phyloP scores from a whole-genome alignment of 2,329 filamentous ascomycete species.

The Fusarium brevicatenulatum region DNA sequence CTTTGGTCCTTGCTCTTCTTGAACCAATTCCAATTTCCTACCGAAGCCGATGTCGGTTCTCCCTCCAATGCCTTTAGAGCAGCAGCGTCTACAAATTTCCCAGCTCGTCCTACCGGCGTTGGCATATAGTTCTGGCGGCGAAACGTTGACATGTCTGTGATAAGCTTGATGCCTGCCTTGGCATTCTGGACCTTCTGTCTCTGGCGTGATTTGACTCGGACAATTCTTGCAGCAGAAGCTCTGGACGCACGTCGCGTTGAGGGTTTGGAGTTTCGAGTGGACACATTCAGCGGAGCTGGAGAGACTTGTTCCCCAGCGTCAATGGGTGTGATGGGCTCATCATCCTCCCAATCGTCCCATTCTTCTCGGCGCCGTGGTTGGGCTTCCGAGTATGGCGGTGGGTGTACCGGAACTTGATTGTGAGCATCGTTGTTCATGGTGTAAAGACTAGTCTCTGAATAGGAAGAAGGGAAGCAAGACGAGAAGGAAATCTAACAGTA shows the following conservation, averaged over 20 bases:
- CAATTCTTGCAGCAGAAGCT: slow-evolving; percentile 54
- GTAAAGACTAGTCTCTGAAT: slow-evolving; percentile 12
- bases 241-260: slow-evolving; percentile 46
- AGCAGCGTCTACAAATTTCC: slow-evolving; percentile 67
- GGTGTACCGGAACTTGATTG: slow-evolving; percentile 18
- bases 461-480: not conserved
- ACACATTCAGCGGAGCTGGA: slow-evolving; percentile 30
- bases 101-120: slow-evolving; percentile 46
- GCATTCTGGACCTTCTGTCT: slow-evolving; percentile 70
- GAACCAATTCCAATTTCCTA: slow-evolving; percentile 68
- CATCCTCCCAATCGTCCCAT: slow-evolving; percentile 66
- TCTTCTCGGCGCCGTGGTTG: slow-evolving; percentile 50
- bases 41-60: slow-evolving; percentile 61
- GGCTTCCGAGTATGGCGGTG: slow-evolving; percentile 30
- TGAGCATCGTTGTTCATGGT: slow-evolving; percentile 31
- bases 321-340: slow-evolving; percentile 55
- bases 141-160: slow-evolving; percentile 73
- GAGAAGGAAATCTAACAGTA: slow-evolving; percentile 1
- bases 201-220: slow-evolving; percentile 66
- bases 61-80: slow-evolving; percentile 70
- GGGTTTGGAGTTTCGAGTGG: slow-evolving; percentile 24
- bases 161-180: slow-evolving; percentile 72
- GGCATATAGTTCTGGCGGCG: slow-evolving; percentile 55
- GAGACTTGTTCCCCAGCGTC: slow-evolving; percentile 52
- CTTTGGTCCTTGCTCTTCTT: slow-evolving; percentile 53